Percentiles rank a stretch among this genome's conserved stretches.
These are phyloP conservation scores for Plasmopara viticola DNA, from an alignment of 352 stramenopile species.

Conservation along the genomic window DNA sequence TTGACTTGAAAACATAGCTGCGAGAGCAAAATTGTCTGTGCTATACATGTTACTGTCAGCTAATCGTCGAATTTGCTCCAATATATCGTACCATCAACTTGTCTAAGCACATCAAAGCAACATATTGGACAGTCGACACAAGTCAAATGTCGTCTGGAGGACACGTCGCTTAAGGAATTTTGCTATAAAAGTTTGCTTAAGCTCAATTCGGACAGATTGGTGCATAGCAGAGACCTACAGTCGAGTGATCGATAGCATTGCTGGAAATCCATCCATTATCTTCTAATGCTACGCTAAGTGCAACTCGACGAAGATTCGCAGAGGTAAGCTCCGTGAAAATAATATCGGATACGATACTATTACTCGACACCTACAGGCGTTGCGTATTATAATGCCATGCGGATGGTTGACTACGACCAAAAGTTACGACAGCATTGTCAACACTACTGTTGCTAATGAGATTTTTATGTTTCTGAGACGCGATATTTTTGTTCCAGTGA, in stretches of 20 bases:
- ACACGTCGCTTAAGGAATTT: neutral
- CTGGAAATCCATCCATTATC: neutral
- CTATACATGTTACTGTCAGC: too few relatives aligned
- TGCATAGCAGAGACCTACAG: neutral
- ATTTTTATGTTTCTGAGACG: neutral
- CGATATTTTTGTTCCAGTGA: neutral
- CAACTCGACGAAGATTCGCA: neutral
- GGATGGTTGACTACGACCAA: neutral
- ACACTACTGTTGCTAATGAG: neutral
- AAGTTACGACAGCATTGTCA: neutral
- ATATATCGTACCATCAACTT: neutral
- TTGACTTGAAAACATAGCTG: neutral
- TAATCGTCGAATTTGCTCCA: neutral
- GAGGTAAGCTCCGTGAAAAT: neutral
- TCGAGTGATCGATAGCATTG: neutral
- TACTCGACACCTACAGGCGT: neutral
- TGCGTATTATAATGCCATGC: neutral
- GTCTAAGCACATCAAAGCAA: neutral
- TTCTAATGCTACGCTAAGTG: neutral
- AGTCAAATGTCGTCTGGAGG: neutral
- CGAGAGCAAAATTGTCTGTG: neutral
- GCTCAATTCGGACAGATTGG: neutral
- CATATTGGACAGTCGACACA: neutral
- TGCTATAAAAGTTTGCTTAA: neutral
- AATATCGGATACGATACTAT: neutral